Evolutionary conservation across 192 early-diverging fungal species (phyloP), one percentile per base, ranked within the genome.

Genomic region (Podila horticola): DNA sequence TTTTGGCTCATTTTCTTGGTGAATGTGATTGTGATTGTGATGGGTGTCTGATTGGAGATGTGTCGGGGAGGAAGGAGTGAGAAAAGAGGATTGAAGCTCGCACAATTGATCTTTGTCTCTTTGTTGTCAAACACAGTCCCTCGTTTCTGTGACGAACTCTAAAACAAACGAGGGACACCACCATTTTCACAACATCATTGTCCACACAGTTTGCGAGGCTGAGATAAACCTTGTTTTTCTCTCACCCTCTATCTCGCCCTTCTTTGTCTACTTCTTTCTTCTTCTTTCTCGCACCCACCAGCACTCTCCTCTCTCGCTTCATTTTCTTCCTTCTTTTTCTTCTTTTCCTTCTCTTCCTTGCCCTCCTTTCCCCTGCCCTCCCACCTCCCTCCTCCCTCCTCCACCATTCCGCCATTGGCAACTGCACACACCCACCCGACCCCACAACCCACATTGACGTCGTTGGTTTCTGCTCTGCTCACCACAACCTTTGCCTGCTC

Each of bases 1-100:
- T 79, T 79, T 55, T 41, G 52, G 15, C 22, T 45, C 65, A 62
- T 77, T n/a, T 31, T 69, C 2, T 50, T 22, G 41, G 41, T 45
- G 41, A 17, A 17, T 45, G 12, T 41, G 41, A 41, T 41, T 2
- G 33, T 34, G 33, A 34, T 34, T 12, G 51, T 51, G 22, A 12
- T n/a, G 29, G 26, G 28, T 19, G 3, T 36, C 3, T 36, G 61
- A 31, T 31, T 22, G 51, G 31, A 10, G 34, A 36, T 36, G 34
- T 36, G 34, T 7, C 11, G 34, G 34, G 34, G 34, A 22, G 62
- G 33, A 24, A 19, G 36, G 62, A 33, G 62, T 22, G 29, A 36
- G 29, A 17, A 48, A 11, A 22, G 22, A n/a, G 20, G 29, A 64
- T 19, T 24, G 19, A 66, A 26, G 64, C 7, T 49, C 29, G 9